These are phyloP conservation scores for Magnolia changhungtana DNA, from an alignment of 164 flowering plant genomes.

Conservation along the genomic window DNA sequence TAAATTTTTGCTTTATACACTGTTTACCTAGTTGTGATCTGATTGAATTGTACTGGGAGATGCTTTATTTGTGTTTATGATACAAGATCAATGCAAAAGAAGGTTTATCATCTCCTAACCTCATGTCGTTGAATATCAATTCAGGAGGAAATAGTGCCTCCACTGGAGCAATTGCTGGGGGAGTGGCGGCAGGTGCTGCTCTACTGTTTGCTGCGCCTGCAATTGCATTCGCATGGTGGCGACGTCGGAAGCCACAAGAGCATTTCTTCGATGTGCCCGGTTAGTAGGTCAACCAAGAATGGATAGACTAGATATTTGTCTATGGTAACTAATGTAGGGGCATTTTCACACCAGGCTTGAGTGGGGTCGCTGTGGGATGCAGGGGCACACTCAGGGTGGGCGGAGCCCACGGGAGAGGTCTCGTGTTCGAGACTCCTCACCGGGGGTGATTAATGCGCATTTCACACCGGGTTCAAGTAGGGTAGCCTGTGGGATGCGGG, in stretches of 20 bases:
- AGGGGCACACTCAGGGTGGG: too few species aligned
- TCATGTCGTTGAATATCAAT: background rate
- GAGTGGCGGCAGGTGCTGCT: slow-evolving; percentile 53
- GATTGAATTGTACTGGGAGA: background rate
- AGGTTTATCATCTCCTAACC: background rate
- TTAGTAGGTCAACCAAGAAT: slow-evolving; percentile 29
- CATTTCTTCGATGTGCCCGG: slow-evolving; percentile 50
- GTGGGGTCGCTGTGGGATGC: too few species aligned
- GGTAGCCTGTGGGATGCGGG: too few species aligned
- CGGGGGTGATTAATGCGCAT: too few species aligned
- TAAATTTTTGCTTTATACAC: background rate
- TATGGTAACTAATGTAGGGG: slow-evolving; percentile 13
- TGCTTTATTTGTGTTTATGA: background rate
- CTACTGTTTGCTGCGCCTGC: slow-evolving; percentile 48
- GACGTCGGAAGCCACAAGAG: slow-evolving; percentile 38
- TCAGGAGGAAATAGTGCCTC: slow-evolving; percentile 27
- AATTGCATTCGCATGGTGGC: slow-evolving; percentile 45
- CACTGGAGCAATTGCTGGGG: slow-evolving; percentile 50
- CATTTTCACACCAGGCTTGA: too few species aligned
- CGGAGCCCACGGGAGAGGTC: too few species aligned
- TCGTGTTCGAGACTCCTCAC: too few species aligned
- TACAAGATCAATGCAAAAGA: background rate
- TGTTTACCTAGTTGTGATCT: background rate
- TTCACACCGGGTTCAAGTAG: too few species aligned
- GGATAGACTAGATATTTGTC: slow-evolving; percentile 36